Base-by-base conservation (phyloP, 2,329 filamentous ascomycete genomes). In the Huntiella omanensis region DNA sequence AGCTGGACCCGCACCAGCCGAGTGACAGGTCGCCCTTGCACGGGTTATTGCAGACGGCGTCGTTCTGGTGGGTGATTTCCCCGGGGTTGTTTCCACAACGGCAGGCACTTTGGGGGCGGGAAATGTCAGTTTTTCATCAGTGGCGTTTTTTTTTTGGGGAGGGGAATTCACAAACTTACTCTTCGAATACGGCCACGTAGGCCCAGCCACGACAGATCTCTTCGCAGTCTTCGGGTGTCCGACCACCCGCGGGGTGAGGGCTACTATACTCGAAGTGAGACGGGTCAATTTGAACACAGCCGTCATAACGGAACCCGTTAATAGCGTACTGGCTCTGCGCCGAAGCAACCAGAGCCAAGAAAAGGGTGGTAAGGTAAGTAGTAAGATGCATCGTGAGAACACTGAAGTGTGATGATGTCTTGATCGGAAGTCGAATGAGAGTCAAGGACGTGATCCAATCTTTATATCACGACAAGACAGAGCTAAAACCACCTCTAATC, bases 141-240 rank as follows among this genome's bases (percentile, higher is more conserved):
- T 22, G 12, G 33, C 33, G 13, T 35, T 13, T 32, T 15, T 33
- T 10, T 17, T 12, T 8, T 12, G 4, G 8, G 22, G 16, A 33
- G 8, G 16, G 16, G 16, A 17, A 17, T 19, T 5, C 5, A 4
- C 4, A 19, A 19, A 45, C 50, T 47, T 42, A 51, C 51, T 47
- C 49, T 19, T 49, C 33, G 34, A 48, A 52, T 3, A 52, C 47
- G 4, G 43, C 51, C 4, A 50, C 51, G 32, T 46, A 52, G 39
- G 45, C 19, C 33, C 22, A 52, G 16, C 49, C 51, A 6, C 36
- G 40, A 37, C 51, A 52, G 7, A 45, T 19, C 11, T 48, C 34
- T 17, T 52, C 47, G 15, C 51, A 52, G 33, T 47, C 51, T 43
- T 52, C 49, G 33, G 51, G 51, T 8, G 49, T 50, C 15, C 49